Conservation (phyloP, 2,329 filamentous ascomycete genomes). For the Tolypocladium pustulatum region DNA sequence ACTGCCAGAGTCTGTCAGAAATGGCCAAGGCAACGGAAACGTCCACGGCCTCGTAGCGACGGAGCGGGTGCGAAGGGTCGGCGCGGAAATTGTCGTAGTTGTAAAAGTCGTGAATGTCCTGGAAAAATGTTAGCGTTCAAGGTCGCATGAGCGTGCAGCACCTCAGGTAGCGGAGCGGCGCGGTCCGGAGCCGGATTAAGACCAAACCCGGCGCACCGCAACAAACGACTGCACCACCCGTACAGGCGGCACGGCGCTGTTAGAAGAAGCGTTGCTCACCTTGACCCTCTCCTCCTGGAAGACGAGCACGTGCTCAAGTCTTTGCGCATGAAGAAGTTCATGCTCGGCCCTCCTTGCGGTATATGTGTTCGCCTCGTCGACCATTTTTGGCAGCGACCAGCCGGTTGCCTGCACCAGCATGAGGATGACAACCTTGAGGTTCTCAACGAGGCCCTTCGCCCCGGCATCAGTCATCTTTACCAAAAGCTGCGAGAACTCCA, state of each 20-base stretch:
- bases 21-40: slow-evolving; percentile 1
- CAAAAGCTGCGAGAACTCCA: slow-evolving; percentile 7
- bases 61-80: slow-evolving; percentile 6
- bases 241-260: not conserved
- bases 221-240: too few relatives aligned
- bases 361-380: not conserved
- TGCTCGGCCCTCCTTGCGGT: not conserved
- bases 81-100: slow-evolving; percentile 1
- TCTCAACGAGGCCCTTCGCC: not conserved
- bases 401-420: slow-evolving; percentile 2
- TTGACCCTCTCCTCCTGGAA: slow-evolving; percentile 3
- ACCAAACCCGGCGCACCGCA: slow-evolving; percentile 4
- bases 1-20: not conserved
- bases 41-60: slow-evolving; percentile 3
- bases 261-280: slow-evolving; percentile 2
- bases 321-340: slow-evolving; percentile 3
- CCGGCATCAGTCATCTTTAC: not conserved
- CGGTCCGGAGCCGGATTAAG: slow-evolving; percentile 8
- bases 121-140: slow-evolving; percentile 11
- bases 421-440: not conserved
- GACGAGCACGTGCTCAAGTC: slow-evolving; percentile 4
- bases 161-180: not conserved
- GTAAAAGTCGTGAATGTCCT: slow-evolving; percentile 12
- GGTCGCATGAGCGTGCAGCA: not conserved
- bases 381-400: not conserved